phyloP scores from a whole-genome alignment of 352 stramenopile species.

The Phytophthora pluvialis region DNA sequence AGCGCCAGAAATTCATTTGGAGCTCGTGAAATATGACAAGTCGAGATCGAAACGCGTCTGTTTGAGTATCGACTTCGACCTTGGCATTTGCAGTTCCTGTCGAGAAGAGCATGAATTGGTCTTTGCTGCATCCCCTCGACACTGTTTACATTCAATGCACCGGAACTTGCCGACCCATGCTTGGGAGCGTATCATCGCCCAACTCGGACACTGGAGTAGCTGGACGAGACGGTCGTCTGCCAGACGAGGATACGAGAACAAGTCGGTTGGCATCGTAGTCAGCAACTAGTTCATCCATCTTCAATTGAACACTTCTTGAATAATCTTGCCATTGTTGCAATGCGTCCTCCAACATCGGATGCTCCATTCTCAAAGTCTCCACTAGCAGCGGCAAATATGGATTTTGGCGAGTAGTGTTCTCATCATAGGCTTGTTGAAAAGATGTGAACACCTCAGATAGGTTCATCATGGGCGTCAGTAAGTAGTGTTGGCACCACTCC shows the following conservation, averaged over 20 bases:
- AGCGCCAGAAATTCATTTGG: too few relatives aligned
- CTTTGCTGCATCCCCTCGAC: not conserved
- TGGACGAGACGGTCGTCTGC: not conserved
- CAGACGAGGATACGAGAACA: conserved; percentile 23
- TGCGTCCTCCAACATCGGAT: conserved; percentile 32
- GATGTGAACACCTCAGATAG: conserved; percentile 32
- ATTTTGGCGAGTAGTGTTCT: conserved; percentile 39
- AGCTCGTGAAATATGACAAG: too few relatives aligned
- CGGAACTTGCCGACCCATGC: conserved; percentile 17
- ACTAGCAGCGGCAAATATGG: conserved; percentile 45
- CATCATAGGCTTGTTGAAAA: conserved; percentile 43
- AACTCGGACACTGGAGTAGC: not conserved
- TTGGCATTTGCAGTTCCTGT: too few relatives aligned
- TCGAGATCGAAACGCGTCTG: too few relatives aligned
- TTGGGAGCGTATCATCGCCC: conserved; percentile 4
- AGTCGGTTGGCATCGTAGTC: conserved; percentile 47
- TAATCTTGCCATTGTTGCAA: conserved; percentile 40
- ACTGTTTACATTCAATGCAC: conserved; percentile 8
- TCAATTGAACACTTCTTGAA: conserved; percentile 14
- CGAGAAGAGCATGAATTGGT: not conserved
- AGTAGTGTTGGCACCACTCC: conserved; percentile 39
- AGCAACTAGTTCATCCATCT: conserved; percentile 30
- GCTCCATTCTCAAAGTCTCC: conserved; percentile 35
- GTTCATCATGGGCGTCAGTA: conserved; percentile 34
- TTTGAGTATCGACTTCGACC: too few relatives aligned